Evolutionary conservation across 2,329 filamentous ascomycete species (phyloP).

Genomic region (Fusarium coicis): DNA sequence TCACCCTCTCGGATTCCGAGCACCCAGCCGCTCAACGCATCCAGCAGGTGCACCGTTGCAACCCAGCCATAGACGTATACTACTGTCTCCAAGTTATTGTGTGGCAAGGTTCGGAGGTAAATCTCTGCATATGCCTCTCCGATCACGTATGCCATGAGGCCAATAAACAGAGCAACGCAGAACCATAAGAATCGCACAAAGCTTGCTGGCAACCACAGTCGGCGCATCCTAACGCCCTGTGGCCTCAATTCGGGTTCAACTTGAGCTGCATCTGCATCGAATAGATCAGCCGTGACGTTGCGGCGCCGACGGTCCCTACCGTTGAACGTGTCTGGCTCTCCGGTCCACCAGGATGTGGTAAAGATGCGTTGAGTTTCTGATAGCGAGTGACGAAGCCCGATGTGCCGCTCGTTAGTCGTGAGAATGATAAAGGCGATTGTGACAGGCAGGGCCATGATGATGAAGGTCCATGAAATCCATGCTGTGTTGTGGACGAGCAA

Average conservation of each 20-base stretch:
- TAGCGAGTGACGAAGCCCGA: conserved; percentile 68
- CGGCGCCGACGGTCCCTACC: conserved; percentile 56
- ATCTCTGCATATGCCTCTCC: conserved; percentile 77
- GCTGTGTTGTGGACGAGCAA: conserved; percentile 71
- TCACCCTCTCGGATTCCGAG: conserved; percentile 73
- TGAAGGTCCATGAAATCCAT: conserved; percentile 77
- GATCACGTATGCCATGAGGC: conserved; percentile 72
- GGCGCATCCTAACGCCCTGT: conserved; percentile 55
- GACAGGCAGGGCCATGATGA: conserved; percentile 77
- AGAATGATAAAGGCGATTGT: conserved; percentile 72
- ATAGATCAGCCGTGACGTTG: conserved; percentile 50
- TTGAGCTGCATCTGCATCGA: conserved; percentile 52
- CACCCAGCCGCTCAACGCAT: conserved; percentile 74
- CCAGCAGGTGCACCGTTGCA: conserved; percentile 71
- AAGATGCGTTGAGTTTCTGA: conserved; percentile 76
- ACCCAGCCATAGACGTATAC: conserved; percentile 79
- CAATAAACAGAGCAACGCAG: conserved; percentile 70
- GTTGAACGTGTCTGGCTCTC: conserved; percentile 62
- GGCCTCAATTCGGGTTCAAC: conserved; percentile 41
- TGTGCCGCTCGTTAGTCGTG: conserved; percentile 71
- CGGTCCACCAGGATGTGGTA: conserved; percentile 73
- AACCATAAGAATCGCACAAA: conserved; percentile 78
- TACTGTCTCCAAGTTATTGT: conserved; percentile 73
- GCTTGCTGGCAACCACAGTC: conserved; percentile 71
- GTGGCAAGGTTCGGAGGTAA: conserved; percentile 73